Base-by-base conservation (phyloP, 768 basidiomycete genomes). In the Termitomyces sp. region DNA sequence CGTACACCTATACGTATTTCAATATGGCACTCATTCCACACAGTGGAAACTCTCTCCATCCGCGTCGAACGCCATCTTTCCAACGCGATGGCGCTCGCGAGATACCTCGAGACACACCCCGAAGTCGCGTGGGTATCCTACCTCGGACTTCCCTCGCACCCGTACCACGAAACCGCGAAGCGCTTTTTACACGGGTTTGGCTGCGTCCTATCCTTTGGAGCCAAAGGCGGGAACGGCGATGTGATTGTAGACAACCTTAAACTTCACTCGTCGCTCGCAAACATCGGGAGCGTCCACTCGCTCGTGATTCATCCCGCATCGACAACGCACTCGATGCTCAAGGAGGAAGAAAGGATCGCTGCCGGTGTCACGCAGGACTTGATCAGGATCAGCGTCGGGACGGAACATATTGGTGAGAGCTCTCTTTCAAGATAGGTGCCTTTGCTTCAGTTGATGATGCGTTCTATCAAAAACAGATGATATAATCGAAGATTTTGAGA, bases 121-220 rank as follows among this genome's bases (percentile, higher is more conserved):
- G 76, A 79, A 52, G 76, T 88, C 20, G 70, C 77, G 1, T 88
- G 84, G 86, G 85, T 87, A 2, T 80, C 78, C 0, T 89, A 88
- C 61, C 73, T 81, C 32, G 88, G 88, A 0, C 75, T 87, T 0
- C 60, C 65, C 34, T 69, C 59, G 4, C 88, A 88, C 65, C 60
- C 72, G 0, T 81, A 78, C 46, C 79, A 89, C 65, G 67, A 69
- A 39, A 65, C 70, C 12, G 86, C 84, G 10, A 73, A 76, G 59
- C 63, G 70, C 46, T 62, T 79, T 10, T 68, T 87, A 42, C 70
- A 71, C 52, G 67, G 70, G 4, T 87, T 72, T 52, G 83, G 86
- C 6, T 85, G 85, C 16, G 76, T 89, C 60, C 65, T 88, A 47
- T 83, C 73, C 69, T 87, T 88, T 60, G 88, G 86, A 8, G 68